phyloP scores from a whole-genome alignment of 148 eudicot genomes.

The Rhododendron williamsianum region DNA sequence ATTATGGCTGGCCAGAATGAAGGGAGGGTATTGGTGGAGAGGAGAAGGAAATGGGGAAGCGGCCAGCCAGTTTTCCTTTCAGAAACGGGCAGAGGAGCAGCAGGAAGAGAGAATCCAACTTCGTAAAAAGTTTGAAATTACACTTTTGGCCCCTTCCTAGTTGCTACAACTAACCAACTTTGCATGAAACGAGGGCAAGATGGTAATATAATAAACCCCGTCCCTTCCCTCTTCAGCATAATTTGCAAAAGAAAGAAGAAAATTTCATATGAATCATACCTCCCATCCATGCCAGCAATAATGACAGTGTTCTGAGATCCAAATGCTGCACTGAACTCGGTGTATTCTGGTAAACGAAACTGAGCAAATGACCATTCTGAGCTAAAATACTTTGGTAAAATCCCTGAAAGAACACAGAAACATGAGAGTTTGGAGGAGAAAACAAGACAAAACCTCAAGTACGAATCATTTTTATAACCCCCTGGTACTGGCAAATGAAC shows the following conservation, averaged over 20 bases:
- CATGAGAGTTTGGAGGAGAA: background rate
- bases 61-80: background rate
- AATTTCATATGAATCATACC: conserved; percentile 36
- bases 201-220: background rate
- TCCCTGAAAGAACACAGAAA: conserved; percentile 41
- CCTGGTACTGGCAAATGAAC: background rate
- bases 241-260: conserved; percentile 1
- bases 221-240: background rate
- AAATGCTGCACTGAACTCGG: conserved; percentile 74
- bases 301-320: conserved; percentile 73
- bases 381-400: conserved; percentile 86
- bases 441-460: background rate
- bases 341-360: conserved; percentile 67
- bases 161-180: background rate
- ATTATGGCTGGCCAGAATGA: background rate
- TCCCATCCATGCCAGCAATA: conserved; percentile 85
- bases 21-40: background rate
- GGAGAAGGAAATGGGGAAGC: background rate
- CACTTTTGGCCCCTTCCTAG: conserved; percentile 7
- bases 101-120: background rate
- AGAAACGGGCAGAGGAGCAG: background rate
- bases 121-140: background rate
- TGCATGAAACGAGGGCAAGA: background rate
- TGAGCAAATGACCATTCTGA: conserved; percentile 99
- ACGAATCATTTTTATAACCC: background rate